Evolutionary conservation across 2,329 filamentous ascomycete species (phyloP).

Genomic region (Aspergillus sojae): DNA sequence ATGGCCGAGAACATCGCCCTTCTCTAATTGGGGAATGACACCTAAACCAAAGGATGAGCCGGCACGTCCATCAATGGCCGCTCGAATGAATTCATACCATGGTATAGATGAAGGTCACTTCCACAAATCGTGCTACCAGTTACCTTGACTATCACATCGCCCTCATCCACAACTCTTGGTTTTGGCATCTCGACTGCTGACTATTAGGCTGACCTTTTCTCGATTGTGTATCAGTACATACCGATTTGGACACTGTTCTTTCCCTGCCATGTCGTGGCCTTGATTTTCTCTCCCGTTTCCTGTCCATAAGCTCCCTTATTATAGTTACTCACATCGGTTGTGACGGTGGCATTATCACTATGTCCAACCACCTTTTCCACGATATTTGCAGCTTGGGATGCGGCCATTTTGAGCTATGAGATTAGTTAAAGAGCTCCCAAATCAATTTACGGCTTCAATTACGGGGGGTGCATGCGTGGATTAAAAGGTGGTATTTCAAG

Average conservation of each 20-base stretch:
- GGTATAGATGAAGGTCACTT: constrained; percentile 58
- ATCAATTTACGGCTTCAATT: neutral
- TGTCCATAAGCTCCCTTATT: constrained; percentile 56
- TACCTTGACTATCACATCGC: constrained; percentile 79
- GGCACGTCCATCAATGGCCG: neutral
- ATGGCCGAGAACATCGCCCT: constrained; percentile 69
- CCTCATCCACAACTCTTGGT: constrained; percentile 71
- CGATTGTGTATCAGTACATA: constrained; percentile 28
- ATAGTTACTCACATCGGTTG: constrained; percentile 73
- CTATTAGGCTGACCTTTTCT: neutral
- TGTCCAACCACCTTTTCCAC: constrained; percentile 72
- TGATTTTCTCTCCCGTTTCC: constrained; percentile 66
- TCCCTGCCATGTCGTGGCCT: constrained; percentile 78
- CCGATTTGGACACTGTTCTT: constrained; percentile 75
- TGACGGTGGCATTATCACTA: constrained; percentile 63
- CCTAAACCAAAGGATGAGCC: constrained; percentile 26
- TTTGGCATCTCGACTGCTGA: constrained; percentile 63
- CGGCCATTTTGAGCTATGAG: constrained; percentile 49
- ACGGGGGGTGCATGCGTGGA: neutral
- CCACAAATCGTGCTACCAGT: constrained; percentile 67
- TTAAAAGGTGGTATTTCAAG: neutral
- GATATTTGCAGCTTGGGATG: constrained; percentile 67
- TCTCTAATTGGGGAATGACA: constrained; percentile 60
- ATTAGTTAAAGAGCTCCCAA: neutral
- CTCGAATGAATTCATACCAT: constrained; percentile 31